Base-by-base conservation (phyloP, 441 rosid genomes). In the Viola pubescens region DNA sequence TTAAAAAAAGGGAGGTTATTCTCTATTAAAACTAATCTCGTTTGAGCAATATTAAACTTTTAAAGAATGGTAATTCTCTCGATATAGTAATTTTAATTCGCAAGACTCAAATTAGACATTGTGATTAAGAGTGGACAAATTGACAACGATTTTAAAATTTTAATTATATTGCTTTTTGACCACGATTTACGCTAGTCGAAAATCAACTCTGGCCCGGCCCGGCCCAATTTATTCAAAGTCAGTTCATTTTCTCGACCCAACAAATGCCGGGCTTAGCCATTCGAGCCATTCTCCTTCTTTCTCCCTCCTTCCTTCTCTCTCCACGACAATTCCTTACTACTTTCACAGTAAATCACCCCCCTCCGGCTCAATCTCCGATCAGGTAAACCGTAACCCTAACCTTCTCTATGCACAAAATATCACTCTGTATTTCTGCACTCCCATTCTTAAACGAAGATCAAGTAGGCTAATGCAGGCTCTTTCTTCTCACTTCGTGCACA, bases 311-410 rank as follows among this genome's bases (percentile, higher is more conserved):
- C n/a, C 19, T n/a, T 55, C 19, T 4, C 16, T 58, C 39, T n/a
- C 34, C 34, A 26, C 34, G 34, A 2, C 2, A 26, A 26, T 26
- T 26, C 34, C 34, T 1, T 26, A 26, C 34, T 26, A 4, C 67
- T 48, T 54, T 64, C 19, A 34, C 50, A 57, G 38, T 40, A 2
- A 52, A 26, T 43, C 8, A 43, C 4, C 10, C 10, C 64, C 40
- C 52, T 12, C 44, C 47, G 38, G 48, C 61, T 56, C 61, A 48
- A 38, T 66, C 46, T 52, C 77, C 57, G 75, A 51, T 61, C 66
- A 68, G 73, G 79, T 73, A 56, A 71, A 26, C 51, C 67, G 48
- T 12, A 53, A 51, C 38, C n/a, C 11, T 42, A 26, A 13, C 40
- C 48, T 34, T 11, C 37, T 37, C 16, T 38, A 4, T 9, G 4